A percentile compares a stretch with the other conserved stretches of the same genome.
phyloP scores from a whole-genome alignment of 2,329 filamentous ascomycete species.

The Neophaeococcomyces mojaviensis region DNA sequence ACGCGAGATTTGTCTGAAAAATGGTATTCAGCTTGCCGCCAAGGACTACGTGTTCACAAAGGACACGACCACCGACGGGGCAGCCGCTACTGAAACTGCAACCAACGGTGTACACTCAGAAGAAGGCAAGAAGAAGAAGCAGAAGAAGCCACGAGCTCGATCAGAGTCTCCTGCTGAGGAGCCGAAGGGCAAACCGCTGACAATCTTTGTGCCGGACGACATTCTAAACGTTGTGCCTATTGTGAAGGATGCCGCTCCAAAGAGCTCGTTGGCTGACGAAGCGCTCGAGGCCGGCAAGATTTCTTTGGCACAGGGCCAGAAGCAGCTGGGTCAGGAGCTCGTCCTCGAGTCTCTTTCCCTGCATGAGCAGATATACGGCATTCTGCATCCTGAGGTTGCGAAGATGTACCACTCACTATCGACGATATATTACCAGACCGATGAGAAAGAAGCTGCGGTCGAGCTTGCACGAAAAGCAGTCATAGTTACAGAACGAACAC shows the following conservation, averaged over 20 bases:
- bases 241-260: conserved; percentile 87
- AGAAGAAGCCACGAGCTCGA: conserved; percentile 35
- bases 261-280: conserved; percentile 87
- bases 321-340: conserved; percentile 90
- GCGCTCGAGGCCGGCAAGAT: conserved; percentile 92
- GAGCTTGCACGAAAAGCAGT: conserved; percentile 95
- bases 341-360: conserved; percentile 91
- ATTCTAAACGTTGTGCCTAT: conserved; percentile 89
- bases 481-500: conserved; percentile 87
- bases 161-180: conserved; percentile 32
- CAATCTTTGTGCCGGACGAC: conserved; percentile 75
- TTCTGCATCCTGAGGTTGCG: conserved; percentile 91
- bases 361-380: conserved; percentile 97
- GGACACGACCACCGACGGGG: conserved; percentile 26
- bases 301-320: conserved; percentile 90
- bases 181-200: conserved; percentile 39
- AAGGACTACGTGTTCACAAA: conserved; percentile 66
- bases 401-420: conserved; percentile 91
- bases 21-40: conserved; percentile 79
- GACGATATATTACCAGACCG: conserved; percentile 94
- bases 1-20: conserved; percentile 78
- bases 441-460: conserved; percentile 91
- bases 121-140: conserved; percentile 52
- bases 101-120: conserved; percentile 28
- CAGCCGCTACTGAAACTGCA: conserved; percentile 31